Base-by-base conservation (phyloP, 169 alveolate species). In the Eimeria mitis region DNA sequence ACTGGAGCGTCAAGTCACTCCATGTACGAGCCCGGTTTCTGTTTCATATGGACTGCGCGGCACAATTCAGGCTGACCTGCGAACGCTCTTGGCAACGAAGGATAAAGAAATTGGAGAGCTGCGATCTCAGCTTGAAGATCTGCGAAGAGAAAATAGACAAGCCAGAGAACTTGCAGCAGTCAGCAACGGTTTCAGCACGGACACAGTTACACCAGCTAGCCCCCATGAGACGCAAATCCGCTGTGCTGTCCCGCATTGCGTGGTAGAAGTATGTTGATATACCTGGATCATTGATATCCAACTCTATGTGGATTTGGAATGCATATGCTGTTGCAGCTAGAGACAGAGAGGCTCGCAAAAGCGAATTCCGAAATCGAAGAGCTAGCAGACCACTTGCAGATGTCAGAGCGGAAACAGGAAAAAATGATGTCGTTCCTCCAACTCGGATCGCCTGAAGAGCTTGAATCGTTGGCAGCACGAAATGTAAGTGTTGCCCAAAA, bases 161-260 rank as follows among this genome's bases (percentile, higher is more conserved):
- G 79, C 81, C 59, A 42, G 44, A 63, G 70, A 56, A 44, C 92
- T 85, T 42, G 92, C 92, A 63, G 63, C 65, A 56, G 92, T 85
- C 78, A 63, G 92, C 79, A 1, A n/a, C 0, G 4, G 44, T 78
- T 78, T 78, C 88, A 47, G 25, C 65, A 71, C 56, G 34, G 54
- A 71, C 54, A 71, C 7, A 19, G 19, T 23, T 16, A 40, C 81
- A 40, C 49, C 34, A 34, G 14, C 81, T 37, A 71, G 56, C 16
- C 49, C 16, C 40, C 54, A 34, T 68, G 19, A 2, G 81, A 16
- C n/a, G 28, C 54, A 1, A 7, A 1, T 13, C 81, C 54, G 56
- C 40, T 21, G 81, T 23, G 1, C 81, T 71, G 34, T 13, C 49
- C 81, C 23, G 31, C 81, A 13, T 40, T 71, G 4, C 81, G 31